Percentiles rank a stretch among this genome's conserved stretches.
These are phyloP conservation scores for Tricholoma furcatifolium DNA, from an alignment of 768 basidiomycete genomes.

Conservation along the genomic window DNA sequence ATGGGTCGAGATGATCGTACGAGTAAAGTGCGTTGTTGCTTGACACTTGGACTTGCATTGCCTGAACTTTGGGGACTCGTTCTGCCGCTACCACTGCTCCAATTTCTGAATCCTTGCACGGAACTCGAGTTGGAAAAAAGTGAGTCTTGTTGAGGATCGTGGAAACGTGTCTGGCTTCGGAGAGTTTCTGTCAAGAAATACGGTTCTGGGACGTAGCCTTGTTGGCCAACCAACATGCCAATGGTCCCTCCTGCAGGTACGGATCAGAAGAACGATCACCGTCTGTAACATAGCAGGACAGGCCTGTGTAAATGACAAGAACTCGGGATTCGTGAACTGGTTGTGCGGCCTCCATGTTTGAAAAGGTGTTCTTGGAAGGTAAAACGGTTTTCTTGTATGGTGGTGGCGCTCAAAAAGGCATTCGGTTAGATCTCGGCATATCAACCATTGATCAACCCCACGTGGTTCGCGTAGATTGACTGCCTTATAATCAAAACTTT, in stretches of 20 bases:
- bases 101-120: conserved; percentile 76
- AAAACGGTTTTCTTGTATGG: no score
- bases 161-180: conserved; percentile 80
- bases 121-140: conserved; percentile 79
- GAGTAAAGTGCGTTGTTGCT: conserved; percentile 40
- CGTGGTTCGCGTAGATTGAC: conserved; percentile 23
- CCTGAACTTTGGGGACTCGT: conserved; percentile 42
- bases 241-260: conserved; percentile 69
- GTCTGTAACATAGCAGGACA: background rate
- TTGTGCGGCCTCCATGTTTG: conserved; percentile 49
- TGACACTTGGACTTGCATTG: conserved; percentile 17
- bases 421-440: no score
- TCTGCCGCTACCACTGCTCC: conserved; percentile 63
- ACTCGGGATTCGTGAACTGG: conserved; percentile 70
- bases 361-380: background rate
- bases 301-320: conserved; percentile 84
- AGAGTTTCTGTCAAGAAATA: conserved; percentile 86
- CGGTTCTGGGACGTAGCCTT: conserved; percentile 83
- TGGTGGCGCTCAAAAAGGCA: no score
- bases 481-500: conserved; percentile 14
- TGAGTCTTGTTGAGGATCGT: conserved; percentile 87
- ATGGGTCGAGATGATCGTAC: conserved; percentile 76
- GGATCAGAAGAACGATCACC: background rate
- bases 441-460: conserved; percentile 15
- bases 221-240: conserved; percentile 77